phyloP scores from a whole-genome alignment of 108 stramenopile genomes.

The Licmophora abbreviata region DNA sequence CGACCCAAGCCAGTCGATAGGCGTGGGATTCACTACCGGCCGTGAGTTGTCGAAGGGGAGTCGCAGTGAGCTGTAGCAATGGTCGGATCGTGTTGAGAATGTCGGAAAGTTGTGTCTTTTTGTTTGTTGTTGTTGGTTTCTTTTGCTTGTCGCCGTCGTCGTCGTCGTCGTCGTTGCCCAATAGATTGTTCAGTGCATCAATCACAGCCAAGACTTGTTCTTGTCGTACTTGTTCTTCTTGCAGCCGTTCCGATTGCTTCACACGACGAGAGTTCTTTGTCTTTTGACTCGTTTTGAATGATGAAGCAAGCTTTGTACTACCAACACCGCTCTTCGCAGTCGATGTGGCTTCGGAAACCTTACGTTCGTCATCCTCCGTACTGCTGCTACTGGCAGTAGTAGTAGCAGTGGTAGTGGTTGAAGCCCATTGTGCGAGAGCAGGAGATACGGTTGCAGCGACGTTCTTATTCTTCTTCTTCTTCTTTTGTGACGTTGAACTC shows the following conservation, averaged over 20 bases:
- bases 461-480: background rate
- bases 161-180: background rate
- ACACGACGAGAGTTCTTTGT: constrained; percentile 6
- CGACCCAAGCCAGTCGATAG: constrained; percentile 77
- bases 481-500: too few species aligned
- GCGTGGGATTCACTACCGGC: constrained; percentile 10
- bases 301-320: background rate
- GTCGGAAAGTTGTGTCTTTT: constrained; percentile 7
- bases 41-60: constrained; percentile 2
- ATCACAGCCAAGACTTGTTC: constrained; percentile 13
- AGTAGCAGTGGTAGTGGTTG: background rate
- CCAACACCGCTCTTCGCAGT: background rate
- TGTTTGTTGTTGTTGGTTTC: constrained; percentile 11
- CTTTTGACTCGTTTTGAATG: background rate
- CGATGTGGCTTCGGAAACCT: background rate
- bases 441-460: constrained; percentile 12
- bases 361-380: background rate
- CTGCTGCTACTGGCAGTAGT: constrained; percentile 1
- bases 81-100: constrained; percentile 1
- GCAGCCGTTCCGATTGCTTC: constrained; percentile 9
- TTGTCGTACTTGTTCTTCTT: constrained; percentile 8
- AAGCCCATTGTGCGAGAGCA: constrained; percentile 22
- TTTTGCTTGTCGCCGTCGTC: constrained; percentile 12
- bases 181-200: background rate
- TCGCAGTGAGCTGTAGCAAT: background rate